These are phyloP conservation scores for Physcia stellaris DNA, from an alignment of 495 filamentous ascomycete genomes.

Conservation along the genomic window DNA sequence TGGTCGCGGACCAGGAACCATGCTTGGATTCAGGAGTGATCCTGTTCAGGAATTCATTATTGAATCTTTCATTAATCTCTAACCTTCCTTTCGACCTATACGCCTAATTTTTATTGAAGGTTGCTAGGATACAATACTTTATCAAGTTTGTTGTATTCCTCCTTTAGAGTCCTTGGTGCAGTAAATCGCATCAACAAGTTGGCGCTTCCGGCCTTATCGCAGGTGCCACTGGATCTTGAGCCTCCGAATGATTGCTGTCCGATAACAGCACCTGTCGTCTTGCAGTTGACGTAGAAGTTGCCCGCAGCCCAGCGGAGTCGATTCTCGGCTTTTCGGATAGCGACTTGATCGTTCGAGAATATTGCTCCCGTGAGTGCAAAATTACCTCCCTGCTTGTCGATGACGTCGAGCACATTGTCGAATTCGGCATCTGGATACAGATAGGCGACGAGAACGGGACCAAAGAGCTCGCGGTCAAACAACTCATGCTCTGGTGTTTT, in stretches of 20 bases:
- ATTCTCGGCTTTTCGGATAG: slow-evolving; percentile 54
- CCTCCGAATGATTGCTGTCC: slow-evolving; percentile 77
- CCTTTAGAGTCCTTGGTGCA: slow-evolving; percentile 62
- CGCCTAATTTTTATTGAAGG: slow-evolving; percentile 3
- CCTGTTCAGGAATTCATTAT: no score
- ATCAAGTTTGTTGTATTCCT: slow-evolving; percentile 52
- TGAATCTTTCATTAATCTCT: no score
- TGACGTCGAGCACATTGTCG: slow-evolving; percentile 36
- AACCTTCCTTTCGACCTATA: background rate
- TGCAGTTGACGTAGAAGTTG: slow-evolving; percentile 85
- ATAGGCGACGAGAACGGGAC: slow-evolving; percentile 54
- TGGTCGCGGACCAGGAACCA: no score
- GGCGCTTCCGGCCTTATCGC: slow-evolving; percentile 68
- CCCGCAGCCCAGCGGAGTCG: slow-evolving; percentile 64
- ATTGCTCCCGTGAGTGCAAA: slow-evolving; percentile 70
- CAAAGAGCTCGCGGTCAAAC: slow-evolving; percentile 63
- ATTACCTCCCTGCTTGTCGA: slow-evolving; percentile 43
- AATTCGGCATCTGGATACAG: slow-evolving; percentile 56
- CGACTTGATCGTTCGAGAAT: slow-evolving; percentile 60
- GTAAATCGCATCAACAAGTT: slow-evolving; percentile 56
- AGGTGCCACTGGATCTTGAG: slow-evolving; percentile 60
- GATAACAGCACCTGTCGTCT: slow-evolving; percentile 69
- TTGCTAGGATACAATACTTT: slow-evolving; percentile 64
- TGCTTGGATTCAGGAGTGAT: no score
- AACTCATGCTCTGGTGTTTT: slow-evolving; percentile 48